Evolutionary conservation across 768 basidiomycete genomes (phyloP).

Genomic region (Agrocybe chaxingu): DNA sequence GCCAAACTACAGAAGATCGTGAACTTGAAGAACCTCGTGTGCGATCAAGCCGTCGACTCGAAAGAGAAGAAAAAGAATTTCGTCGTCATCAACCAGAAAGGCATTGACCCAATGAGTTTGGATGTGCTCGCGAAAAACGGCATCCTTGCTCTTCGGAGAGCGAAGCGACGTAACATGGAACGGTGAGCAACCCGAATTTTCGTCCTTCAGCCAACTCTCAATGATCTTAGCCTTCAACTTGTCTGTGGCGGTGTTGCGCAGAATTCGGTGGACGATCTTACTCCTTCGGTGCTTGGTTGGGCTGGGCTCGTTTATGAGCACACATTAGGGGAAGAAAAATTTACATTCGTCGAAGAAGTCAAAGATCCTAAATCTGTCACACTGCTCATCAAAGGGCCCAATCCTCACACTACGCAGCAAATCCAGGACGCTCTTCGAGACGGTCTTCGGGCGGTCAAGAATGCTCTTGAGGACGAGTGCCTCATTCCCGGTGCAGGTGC

Average conservation of each 20-base stretch:
- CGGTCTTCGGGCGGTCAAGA: constrained; percentile 94
- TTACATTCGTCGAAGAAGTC: constrained; percentile 96
- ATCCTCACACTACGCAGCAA: constrained; percentile 92
- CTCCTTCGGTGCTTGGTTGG: constrained; percentile 90
- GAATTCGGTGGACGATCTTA: constrained; percentile 96
- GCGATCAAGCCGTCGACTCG: constrained; percentile 85
- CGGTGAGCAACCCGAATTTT: constrained; percentile 48
- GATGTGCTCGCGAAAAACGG: constrained; percentile 97
- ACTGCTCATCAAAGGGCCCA: constrained; percentile 95
- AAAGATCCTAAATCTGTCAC: constrained; percentile 94
- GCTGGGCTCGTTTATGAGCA: constrained; percentile 99
- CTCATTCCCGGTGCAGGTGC: constrained; percentile 97
- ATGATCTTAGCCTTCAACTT: constrained; percentile 69
- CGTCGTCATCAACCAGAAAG: constrained; percentile 98
- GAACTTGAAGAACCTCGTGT: constrained; percentile 93
- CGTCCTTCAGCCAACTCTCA: constrained; percentile 1
- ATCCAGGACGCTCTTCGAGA: constrained; percentile 98
- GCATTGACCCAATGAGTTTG: constrained; percentile 95
- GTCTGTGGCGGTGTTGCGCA: constrained; percentile 94
- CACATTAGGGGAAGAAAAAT: constrained; percentile 98
- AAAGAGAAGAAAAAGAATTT: constrained; percentile 84
- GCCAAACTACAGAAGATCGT: constrained; percentile 94
- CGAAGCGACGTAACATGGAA: constrained; percentile 99
- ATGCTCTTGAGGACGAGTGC: constrained; percentile 86
- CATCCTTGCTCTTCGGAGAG: constrained; percentile 89